Evolutionary conservation across 257 asterid species (phyloP).

Genomic region (Primulina huaijiensis): DNA sequence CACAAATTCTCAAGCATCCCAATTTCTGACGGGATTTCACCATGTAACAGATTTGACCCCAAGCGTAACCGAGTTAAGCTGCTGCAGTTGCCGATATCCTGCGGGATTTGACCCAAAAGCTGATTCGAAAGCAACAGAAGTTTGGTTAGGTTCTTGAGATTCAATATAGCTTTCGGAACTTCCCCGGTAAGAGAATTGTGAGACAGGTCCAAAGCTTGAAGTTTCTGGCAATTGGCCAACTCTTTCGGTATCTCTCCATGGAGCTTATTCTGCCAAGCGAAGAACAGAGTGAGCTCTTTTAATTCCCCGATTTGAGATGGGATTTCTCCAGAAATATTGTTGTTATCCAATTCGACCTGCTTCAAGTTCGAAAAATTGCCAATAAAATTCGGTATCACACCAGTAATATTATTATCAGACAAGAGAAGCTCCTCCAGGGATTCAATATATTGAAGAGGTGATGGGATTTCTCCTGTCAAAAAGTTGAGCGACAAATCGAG

Average conservation of each 20-base stretch:
- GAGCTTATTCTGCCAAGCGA: constrained; percentile 73
- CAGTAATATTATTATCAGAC: constrained; percentile 56
- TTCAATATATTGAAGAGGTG: constrained; percentile 37
- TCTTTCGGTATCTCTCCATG: constrained; percentile 58
- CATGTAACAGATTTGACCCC: constrained; percentile 50
- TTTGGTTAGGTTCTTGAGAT: constrained; percentile 60
- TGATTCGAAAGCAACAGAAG: constrained; percentile 56
- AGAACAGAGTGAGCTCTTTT: constrained; percentile 61
- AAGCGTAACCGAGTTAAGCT: constrained; percentile 52
- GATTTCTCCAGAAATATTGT: constrained; percentile 54
- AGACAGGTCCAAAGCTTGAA: constrained; percentile 64
- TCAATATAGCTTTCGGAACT: constrained; percentile 48
- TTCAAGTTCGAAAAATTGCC: constrained; percentile 54
- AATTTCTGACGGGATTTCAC: constrained; percentile 52
- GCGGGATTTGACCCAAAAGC: constrained; percentile 55
- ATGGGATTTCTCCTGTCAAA: constrained; percentile 53
- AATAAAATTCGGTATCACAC: constrained; percentile 46
- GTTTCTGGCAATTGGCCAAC: constrained; percentile 45
- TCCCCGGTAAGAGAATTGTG: constrained; percentile 57
- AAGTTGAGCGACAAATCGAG: constrained; percentile 62
- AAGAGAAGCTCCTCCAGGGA: constrained; percentile 61
- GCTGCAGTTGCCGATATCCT: constrained; percentile 66
- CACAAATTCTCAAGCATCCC: constrained; percentile 40
- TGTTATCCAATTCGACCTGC: constrained; percentile 71
- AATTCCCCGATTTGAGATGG: constrained; percentile 54